A percentile compares a stretch with the other conserved stretches of the same genome.
Conservation (phyloP, 2,329 filamentous ascomycete species). For the Pseudogymnoascus sp. region DNA sequence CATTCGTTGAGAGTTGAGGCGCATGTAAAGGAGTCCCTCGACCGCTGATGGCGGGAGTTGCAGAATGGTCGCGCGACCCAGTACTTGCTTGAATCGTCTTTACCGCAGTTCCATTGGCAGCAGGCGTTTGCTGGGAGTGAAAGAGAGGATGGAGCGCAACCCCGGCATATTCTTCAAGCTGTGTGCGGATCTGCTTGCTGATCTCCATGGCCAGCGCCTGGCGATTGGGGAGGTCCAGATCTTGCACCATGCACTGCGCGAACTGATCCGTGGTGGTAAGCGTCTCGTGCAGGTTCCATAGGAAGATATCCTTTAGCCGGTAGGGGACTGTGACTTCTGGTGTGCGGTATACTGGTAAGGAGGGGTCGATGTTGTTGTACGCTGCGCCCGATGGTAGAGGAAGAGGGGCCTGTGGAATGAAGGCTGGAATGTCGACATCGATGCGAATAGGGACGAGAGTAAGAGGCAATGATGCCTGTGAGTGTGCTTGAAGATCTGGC, state of each 20-base stretch:
- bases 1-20: constrained; percentile 33
- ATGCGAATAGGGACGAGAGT: constrained; percentile 94
- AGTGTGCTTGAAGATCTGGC: constrained; percentile 52
- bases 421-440: constrained; percentile 82
- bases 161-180: constrained; percentile 91
- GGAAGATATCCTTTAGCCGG: constrained; percentile 85
- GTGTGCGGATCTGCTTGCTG: constrained; percentile 87
- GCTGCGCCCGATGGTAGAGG: constrained; percentile 52
- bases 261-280: constrained; percentile 93
- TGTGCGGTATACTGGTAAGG: constrained; percentile 67
- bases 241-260: constrained; percentile 80
- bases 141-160: constrained; percentile 91
- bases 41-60: constrained; percentile 39
- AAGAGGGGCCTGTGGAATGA: constrained; percentile 57
- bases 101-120: constrained; percentile 25
- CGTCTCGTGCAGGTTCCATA: constrained; percentile 96
- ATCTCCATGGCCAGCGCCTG: constrained; percentile 66
- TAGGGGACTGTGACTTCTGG: constrained; percentile 77
- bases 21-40: constrained; percentile 50
- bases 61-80: constrained; percentile 32
- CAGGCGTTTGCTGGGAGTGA: constrained; percentile 44
- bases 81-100: constrained; percentile 25
- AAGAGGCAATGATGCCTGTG: constrained; percentile 69
- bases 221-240: constrained; percentile 80
- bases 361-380: constrained; percentile 57